phyloP scores from a whole-genome alignment of 805 yeast genomes.

The Lipomyces yamadae region DNA sequence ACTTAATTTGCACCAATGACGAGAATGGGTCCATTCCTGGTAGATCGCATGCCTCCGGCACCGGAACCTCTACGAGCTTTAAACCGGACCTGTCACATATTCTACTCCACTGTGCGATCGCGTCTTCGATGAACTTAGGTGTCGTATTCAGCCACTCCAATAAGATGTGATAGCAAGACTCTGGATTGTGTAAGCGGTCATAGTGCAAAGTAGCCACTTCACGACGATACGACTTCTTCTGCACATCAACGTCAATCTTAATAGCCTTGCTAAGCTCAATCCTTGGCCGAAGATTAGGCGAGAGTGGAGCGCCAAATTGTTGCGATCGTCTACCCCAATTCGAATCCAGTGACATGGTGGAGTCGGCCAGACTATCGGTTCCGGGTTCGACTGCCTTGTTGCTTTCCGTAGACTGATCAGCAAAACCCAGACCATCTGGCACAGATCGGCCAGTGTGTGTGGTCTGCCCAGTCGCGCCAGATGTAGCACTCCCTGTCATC shows the following conservation, averaged over 20 bases:
- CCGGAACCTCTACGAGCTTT: conserved; percentile 82
- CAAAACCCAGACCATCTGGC: neutral
- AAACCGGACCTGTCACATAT: conserved; percentile 86
- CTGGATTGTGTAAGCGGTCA: conserved; percentile 91
- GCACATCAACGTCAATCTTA: conserved; percentile 75
- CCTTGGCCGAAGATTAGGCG: conserved; percentile 23
- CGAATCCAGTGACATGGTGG: conserved; percentile 31
- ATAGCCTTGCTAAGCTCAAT: conserved; percentile 71
- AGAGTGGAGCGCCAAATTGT: conserved; percentile 16
- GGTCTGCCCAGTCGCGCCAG: conserved; percentile 10
- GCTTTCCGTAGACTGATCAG: conserved; percentile 4
- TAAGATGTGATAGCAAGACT: conserved; percentile 88
- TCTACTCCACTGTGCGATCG: conserved; percentile 76
- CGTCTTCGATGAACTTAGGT: conserved; percentile 79
- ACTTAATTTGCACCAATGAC: conserved; percentile 70
- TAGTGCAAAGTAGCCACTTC: conserved; percentile 84
- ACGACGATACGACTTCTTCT: conserved; percentile 69
- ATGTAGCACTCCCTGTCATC: neutral
- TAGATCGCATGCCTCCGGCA: conserved; percentile 79
- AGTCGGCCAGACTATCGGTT: conserved; percentile 21
- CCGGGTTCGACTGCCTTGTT: conserved; percentile 4
- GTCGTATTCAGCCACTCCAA: conserved; percentile 94
- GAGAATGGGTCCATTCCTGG: conserved; percentile 85
- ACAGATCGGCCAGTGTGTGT: conserved; percentile 11
- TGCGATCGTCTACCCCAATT: conserved; percentile 26